phyloP scores from a whole-genome alignment of 1,284 basidiomycete genomes.

The Cutaneotrichosporon mucoides region DNA sequence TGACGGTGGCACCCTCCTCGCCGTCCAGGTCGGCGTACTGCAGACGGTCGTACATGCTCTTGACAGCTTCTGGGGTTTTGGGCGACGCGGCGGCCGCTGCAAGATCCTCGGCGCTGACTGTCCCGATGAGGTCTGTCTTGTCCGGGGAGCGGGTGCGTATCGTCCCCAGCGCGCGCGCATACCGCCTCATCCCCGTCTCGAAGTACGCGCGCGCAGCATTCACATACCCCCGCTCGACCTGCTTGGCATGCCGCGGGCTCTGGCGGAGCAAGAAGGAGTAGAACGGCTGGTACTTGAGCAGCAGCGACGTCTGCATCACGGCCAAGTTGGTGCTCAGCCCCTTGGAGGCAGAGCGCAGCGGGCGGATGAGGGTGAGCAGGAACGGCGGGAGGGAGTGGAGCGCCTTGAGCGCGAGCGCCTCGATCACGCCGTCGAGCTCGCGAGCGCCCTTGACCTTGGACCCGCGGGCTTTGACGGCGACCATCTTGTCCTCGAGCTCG shows the following conservation, averaged over 20 bases:
- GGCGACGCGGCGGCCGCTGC: too few relatives aligned
- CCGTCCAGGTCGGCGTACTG: conserved; percentile 59
- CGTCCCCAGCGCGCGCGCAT: conserved; percentile 71
- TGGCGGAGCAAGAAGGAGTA: conserved; percentile 83
- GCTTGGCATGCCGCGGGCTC: conserved; percentile 73
- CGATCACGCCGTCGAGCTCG: conserved; percentile 74
- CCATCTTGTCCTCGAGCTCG: conserved; percentile 73
- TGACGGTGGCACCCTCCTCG: conserved; percentile 66
- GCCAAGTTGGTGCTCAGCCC: conserved; percentile 83
- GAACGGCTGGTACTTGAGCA: conserved; percentile 78
- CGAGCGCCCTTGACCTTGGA: conserved; percentile 70
- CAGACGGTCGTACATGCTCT: conserved; percentile 54
- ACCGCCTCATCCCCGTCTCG: conserved; percentile 91
- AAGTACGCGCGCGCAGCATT: conserved; percentile 84
- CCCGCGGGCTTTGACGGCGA: conserved; percentile 62
- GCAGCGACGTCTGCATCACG: conserved; percentile 80
- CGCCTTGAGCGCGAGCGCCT: conserved; percentile 79
- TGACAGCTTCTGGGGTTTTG: conserved; percentile 17
- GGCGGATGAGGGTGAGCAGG: conserved; percentile 75
- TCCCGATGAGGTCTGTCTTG: conserved; percentile 43
- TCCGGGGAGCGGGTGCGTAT: conserved; percentile 60
- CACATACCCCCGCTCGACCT: conserved; percentile 84
- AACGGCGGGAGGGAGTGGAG: conserved; percentile 83
- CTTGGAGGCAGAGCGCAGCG: conserved; percentile 64
- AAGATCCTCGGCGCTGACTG: conserved; percentile 26